Evolutionary conservation across 352 stramenopile genomes (phyloP), one percentile per base, ranked within the genome.

Genomic region (Pythium dissimile): DNA sequence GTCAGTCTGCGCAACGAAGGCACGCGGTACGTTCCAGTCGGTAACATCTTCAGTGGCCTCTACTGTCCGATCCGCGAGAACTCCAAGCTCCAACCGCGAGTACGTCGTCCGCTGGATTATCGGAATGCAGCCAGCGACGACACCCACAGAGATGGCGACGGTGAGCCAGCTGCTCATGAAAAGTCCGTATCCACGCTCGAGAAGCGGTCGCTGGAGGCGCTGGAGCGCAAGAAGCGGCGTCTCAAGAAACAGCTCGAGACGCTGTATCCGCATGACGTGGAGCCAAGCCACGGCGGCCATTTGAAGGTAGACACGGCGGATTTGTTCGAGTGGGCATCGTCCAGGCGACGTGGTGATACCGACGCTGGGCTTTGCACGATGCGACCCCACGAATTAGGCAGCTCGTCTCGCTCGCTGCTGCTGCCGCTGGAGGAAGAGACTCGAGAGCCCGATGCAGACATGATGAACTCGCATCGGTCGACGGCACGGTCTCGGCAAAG

Each of bases 11-110:
- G 91, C 7, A 75, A 82, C 38, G 80, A 95, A 42, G 86, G 87
- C 21, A 95, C 88, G 27, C 87, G 89, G 27, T 94, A 76, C 30
- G 89, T 97, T 15, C 84, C 75, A 5, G 88, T 98, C 26, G 92
- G 92, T 3, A 97, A 97, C 52, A 95, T 97, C 55, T 98, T 98
- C 60, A 96, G 78, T 35, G 92, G 91, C 0, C 71, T 98, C 13
- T 97, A 84, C 59, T 97, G 85, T 58, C 86, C 85, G 9, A 91
- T 96, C 35, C 72, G 84, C 15, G 82, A 94, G 49, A 86, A 73
- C 51, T 77, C 72, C 23, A 70, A 65, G 26, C 46, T 87, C 11
- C 78, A 79, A 16, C 81, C 79, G 1, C 66, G 72, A 13, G 60
- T 89, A 16, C 73, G 72, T 30, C 75, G 81, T 1, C 84, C 84